Evolutionary conservation across 116 monocot genomes (phyloP).

Genomic region (Papilionanthe hybrid): DNA sequence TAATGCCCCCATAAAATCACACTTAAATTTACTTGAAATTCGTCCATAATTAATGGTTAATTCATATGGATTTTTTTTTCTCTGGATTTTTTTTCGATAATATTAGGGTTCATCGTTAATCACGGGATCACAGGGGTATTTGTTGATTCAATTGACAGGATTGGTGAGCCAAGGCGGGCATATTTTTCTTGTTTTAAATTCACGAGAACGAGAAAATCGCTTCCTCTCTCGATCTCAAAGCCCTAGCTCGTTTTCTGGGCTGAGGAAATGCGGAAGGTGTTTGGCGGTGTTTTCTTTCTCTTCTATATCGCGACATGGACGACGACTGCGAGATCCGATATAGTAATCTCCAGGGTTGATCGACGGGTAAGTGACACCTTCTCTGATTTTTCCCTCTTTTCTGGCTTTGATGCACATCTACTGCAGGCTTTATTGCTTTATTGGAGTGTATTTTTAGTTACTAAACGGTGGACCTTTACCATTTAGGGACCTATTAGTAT

Average conservation of each 20-base stretch:
- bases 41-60: too few species aligned
- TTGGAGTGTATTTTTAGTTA: background rate
- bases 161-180: too few species aligned
- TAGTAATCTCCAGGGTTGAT: constrained; percentile 70
- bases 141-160: too few species aligned
- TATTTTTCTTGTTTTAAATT: background rate
- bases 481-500: too few species aligned
- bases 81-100: too few species aligned
- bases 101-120: too few species aligned
- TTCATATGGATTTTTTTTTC: too few species aligned
- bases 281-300: background rate
- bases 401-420: background rate
- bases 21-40: too few species aligned
- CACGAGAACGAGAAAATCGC: background rate
- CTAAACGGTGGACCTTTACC: background rate
- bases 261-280: constrained; percentile 7
- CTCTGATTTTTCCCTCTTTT: background rate
- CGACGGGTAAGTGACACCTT: constrained; percentile 45
- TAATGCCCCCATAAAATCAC: too few species aligned
- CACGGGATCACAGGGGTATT: too few species aligned
- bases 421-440: background rate
- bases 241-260: background rate
- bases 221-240: background rate
- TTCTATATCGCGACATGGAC: constrained; percentile 26
- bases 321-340: constrained; percentile 51